Evolutionary conservation across 106 monocot species (phyloP).

Genomic region (Posidonia australis): DNA sequence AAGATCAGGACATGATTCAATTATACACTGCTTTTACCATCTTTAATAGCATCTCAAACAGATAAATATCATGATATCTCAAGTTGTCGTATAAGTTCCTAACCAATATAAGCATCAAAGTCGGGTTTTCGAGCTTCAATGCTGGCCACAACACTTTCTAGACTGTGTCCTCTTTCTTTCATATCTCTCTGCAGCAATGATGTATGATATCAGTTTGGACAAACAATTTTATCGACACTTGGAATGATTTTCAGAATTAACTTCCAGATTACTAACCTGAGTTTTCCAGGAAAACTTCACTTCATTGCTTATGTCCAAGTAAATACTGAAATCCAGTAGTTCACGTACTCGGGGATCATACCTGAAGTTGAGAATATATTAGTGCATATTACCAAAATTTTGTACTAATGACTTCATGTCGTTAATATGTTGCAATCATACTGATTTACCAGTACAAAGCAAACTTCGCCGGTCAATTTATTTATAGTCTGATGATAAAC

Average conservation of each 20-base stretch:
- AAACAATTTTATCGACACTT: neutral
- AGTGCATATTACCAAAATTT: neutral
- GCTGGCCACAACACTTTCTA: conserved; percentile 89
- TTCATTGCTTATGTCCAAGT: conserved; percentile 88
- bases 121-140: conserved; percentile 78
- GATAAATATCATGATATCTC: neutral
- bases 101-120: conserved; percentile 59
- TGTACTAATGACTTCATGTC: too few species aligned
- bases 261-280: conserved; percentile 37
- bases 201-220: neutral
- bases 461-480: too few species aligned
- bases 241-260: neutral
- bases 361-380: conserved; percentile 29
- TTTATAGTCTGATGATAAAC: too few species aligned
- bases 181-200: conserved; percentile 53
- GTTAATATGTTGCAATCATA: too few species aligned
- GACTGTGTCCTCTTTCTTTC: conserved; percentile 86
- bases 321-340: conserved; percentile 89
- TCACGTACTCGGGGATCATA: conserved; percentile 74
- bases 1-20: neutral
- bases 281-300: conserved; percentile 96
- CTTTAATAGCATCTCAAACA: neutral
- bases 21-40: neutral
- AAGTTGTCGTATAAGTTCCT: conserved; percentile 5
- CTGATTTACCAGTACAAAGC: too few species aligned